phyloP scores from a whole-genome alignment of 805 yeast genomes.

The Yarrowia sp. region DNA sequence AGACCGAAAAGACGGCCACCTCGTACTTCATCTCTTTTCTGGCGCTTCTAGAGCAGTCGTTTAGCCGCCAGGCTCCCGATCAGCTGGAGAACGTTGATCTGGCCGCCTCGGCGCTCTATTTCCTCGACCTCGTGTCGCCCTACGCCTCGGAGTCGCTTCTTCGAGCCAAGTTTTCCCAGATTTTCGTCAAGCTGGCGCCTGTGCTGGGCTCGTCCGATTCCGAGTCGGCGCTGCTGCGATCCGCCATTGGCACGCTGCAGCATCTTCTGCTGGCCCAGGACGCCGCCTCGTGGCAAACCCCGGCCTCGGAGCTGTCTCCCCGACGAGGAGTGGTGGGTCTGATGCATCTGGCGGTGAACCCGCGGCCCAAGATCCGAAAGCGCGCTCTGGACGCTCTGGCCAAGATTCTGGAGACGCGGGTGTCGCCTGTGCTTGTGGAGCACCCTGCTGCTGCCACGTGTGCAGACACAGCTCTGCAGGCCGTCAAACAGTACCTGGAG shows the following conservation, averaged over 20 bases:
- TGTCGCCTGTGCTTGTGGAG: slow-evolving; percentile 78
- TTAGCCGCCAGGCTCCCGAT: slow-evolving; percentile 51
- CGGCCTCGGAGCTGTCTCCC: slow-evolving; percentile 62
- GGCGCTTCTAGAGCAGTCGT: slow-evolving; percentile 78
- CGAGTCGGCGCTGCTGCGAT: slow-evolving; percentile 80
- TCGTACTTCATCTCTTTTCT: slow-evolving; percentile 87
- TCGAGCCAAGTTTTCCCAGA: slow-evolving; percentile 75
- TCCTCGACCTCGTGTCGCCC: slow-evolving; percentile 80
- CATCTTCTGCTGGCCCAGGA: slow-evolving; percentile 81
- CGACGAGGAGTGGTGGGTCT: slow-evolving; percentile 80
- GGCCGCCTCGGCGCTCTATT: slow-evolving; percentile 78
- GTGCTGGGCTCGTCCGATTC: slow-evolving; percentile 71
- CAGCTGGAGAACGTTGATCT: slow-evolving; percentile 64
- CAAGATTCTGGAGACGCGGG: slow-evolving; percentile 65
- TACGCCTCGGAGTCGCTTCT: slow-evolving; percentile 66
- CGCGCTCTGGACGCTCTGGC: slow-evolving; percentile 91
- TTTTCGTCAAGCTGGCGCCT: slow-evolving; percentile 81
- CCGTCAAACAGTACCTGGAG: slow-evolving; percentile 58
- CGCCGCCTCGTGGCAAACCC: slow-evolving; percentile 68
- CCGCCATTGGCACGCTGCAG: slow-evolving; percentile 87
- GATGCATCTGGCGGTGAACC: slow-evolving; percentile 79
- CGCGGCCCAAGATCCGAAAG: slow-evolving; percentile 93
- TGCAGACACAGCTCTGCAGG: slow-evolving; percentile 69
- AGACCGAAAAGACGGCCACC: slow-evolving; percentile 66
- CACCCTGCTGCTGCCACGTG: slow-evolving; percentile 79